Conservation (phyloP, 1,284 basidiomycete genomes). For the Sphaerobolus stellatus region DNA sequence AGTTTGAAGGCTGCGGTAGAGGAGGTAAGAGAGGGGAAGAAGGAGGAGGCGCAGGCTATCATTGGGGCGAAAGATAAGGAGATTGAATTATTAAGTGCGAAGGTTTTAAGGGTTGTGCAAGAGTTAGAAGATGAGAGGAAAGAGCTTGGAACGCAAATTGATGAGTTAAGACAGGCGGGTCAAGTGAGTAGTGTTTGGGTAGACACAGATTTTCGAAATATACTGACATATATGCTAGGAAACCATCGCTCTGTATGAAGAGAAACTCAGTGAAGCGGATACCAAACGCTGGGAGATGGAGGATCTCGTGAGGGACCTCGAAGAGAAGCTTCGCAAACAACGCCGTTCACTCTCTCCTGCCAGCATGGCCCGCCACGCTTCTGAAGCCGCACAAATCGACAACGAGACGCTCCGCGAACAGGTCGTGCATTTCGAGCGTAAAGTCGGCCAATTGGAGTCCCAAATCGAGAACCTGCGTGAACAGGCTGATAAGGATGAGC, state of each 20-base stretch:
- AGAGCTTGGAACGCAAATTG: slow-evolving; percentile 69
- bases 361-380: slow-evolving; percentile 40
- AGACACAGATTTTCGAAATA: slow-evolving; percentile 21
- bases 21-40: slow-evolving; percentile 48
- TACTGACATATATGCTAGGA: slow-evolving; percentile 49
- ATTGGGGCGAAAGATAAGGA: slow-evolving; percentile 56
- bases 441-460: slow-evolving; percentile 78
- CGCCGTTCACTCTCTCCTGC: slow-evolving; percentile 38
- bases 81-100: slow-evolving; percentile 50
- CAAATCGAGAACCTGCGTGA: slow-evolving; percentile 76
- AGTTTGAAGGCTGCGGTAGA: slow-evolving; percentile 53
- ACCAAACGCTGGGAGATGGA: slow-evolving; percentile 77
- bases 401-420: slow-evolving; percentile 90
- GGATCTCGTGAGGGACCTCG: slow-evolving; percentile 60
- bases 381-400: slow-evolving; percentile 82
- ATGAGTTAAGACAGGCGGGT: slow-evolving; percentile 80
- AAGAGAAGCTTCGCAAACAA: slow-evolving; percentile 51
- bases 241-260: slow-evolving; percentile 91
- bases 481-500: slow-evolving; percentile 74
- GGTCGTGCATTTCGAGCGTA: slow-evolving; percentile 79
- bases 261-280: slow-evolving; percentile 72
- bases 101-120: slow-evolving; percentile 45
- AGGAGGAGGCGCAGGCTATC: slow-evolving; percentile 49
- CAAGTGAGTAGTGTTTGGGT: slow-evolving; percentile 51
- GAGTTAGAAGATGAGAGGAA: slow-evolving; percentile 66